Percentiles rank a stretch among this genome's conserved stretches.
These are phyloP conservation scores for Lupinus albus DNA, from an alignment of 306 rosid genomes.

Conservation along the genomic window DNA sequence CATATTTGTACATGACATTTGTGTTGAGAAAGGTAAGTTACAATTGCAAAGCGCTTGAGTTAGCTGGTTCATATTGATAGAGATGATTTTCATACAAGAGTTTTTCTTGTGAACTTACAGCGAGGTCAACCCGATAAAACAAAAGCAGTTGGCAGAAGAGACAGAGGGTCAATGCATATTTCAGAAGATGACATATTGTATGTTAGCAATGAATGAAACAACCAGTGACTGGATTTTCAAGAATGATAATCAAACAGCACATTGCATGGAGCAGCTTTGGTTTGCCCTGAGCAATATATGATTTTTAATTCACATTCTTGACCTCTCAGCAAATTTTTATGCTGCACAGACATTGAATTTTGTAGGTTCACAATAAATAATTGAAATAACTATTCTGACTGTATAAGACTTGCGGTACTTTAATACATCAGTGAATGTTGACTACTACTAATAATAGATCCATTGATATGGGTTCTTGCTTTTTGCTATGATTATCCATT, in stretches of 20 bases:
- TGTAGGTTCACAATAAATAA: slow-evolving; percentile 23
- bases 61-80: not conserved
- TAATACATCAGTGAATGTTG: not conserved
- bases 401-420: not conserved
- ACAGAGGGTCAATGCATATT: slow-evolving; percentile 70
- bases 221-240: slow-evolving; percentile 11
- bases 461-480: not conserved
- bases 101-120: slow-evolving; percentile 47
- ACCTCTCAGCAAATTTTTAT: slow-evolving; percentile 4
- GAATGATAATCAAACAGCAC: not conserved
- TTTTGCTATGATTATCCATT: not conserved
- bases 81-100: not conserved
- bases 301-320: slow-evolving; percentile 27
- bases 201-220: slow-evolving; percentile 36
- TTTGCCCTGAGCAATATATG: not conserved
- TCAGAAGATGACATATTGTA: slow-evolving; percentile 65
- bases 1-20: slow-evolving; percentile 49
- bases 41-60: slow-evolving; percentile 4
- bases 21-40: slow-evolving; percentile 49
- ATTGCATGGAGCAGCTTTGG: slow-evolving; percentile 4
- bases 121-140: slow-evolving; percentile 72
- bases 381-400: slow-evolving; percentile 11
- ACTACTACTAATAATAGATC: not conserved
- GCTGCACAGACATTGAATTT: slow-evolving; percentile 22
- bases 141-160: slow-evolving; percentile 49